phyloP scores from a whole-genome alignment of 306 rosid species.

The Sechiopsis laciniata region DNA sequence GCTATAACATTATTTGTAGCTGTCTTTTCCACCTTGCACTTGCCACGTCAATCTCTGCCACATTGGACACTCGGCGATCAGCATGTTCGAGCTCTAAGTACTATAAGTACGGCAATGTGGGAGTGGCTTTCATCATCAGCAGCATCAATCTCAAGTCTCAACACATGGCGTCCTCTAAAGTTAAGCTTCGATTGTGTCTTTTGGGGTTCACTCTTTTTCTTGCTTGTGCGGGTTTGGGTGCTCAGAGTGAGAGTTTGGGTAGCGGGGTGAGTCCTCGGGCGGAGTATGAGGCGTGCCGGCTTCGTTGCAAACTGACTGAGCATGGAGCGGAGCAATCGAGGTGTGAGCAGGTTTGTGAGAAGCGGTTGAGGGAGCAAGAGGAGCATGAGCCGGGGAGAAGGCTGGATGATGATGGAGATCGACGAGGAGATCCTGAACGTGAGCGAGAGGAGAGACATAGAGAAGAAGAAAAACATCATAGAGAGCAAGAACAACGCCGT shows the following conservation, averaged over 20 bases:
- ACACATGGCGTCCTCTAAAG: constrained; percentile 21
- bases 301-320: not conserved
- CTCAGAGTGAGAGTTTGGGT: constrained; percentile 7
- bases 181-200: constrained; percentile 15
- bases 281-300: constrained; percentile 12
- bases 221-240: constrained; percentile 12
- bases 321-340: not conserved
- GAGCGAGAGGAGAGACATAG: constrained; percentile 21
- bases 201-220: constrained; percentile 20
- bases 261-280: not conserved
- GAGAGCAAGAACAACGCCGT: not conserved
- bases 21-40: too few species aligned
- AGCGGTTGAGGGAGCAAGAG: constrained; percentile 3
- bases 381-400: constrained; percentile 1
- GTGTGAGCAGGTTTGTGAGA: constrained; percentile 17
- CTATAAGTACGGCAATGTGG: not conserved
- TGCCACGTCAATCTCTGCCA: not conserved
- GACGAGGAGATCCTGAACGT: not conserved
- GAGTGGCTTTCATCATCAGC: not conserved
- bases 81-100: constrained; percentile 24
- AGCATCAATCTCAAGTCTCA: not conserved
- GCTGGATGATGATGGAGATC: not conserved
- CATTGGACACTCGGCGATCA: constrained; percentile 32
- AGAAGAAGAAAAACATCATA: not conserved
- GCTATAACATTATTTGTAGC: too few species aligned